These are phyloP conservation scores for Candida easanensis DNA, from an alignment of 805 yeast species.

Conservation along the genomic window DNA sequence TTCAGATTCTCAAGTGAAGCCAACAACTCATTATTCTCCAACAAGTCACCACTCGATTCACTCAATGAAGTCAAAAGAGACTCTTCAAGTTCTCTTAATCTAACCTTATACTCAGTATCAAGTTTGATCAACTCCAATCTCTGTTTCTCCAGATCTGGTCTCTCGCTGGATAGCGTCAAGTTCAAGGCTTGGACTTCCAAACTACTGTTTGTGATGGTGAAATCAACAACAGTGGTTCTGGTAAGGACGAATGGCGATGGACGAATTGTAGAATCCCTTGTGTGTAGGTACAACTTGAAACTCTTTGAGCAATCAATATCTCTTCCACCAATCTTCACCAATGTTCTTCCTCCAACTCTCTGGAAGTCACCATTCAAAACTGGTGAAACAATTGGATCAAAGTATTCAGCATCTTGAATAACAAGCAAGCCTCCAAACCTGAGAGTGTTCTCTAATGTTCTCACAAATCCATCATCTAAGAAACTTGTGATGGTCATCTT, in stretches of 20 bases:
- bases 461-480: conserved; percentile 60
- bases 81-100: conserved; percentile 54
- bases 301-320: conserved; percentile 65
- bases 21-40: conserved; percentile 64
- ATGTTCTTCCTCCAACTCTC: conserved; percentile 64
- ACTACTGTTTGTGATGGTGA: conserved; percentile 66
- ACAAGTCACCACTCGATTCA: conserved; percentile 54
- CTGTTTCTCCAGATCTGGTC: conserved; percentile 66
- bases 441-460: conserved; percentile 73
- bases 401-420: conserved; percentile 75
- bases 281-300: conserved; percentile 58
- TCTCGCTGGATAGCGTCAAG: conserved; percentile 47
- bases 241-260: conserved; percentile 58
- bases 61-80: conserved; percentile 56
- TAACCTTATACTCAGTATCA: conserved; percentile 57
- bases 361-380: conserved; percentile 60
- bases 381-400: conserved; percentile 69
- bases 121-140: conserved; percentile 51
- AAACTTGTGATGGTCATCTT: conserved; percentile 63
- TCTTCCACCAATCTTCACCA: conserved; percentile 58
- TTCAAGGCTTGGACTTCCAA: conserved; percentile 63
- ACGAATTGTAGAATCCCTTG: conserved; percentile 50
- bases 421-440: conserved; percentile 78
- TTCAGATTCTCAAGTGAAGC: conserved; percentile 64
- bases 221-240: conserved; percentile 64